Conservation (phyloP, 2,329 filamentous ascomycete species). For the Alternaria dauci region DNA sequence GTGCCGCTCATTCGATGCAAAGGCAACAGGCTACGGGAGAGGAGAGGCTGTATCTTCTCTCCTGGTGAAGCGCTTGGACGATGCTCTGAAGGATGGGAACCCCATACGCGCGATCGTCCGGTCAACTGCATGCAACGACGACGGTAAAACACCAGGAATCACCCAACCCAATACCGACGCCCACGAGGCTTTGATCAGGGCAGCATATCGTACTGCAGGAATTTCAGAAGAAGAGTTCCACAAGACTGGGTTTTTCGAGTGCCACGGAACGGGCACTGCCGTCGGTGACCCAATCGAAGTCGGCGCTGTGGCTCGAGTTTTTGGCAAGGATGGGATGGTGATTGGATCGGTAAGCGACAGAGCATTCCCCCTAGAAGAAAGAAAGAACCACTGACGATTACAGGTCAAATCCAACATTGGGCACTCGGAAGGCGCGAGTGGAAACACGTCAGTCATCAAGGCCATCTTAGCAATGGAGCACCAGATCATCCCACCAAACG, state of each 20-base stretch:
- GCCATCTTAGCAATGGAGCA: conserved; percentile 1
- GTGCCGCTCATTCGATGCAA: conserved; percentile 30
- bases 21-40: conserved; percentile 34
- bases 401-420: conserved; percentile 45
- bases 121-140: conserved; percentile 23
- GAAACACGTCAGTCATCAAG: conserved; percentile 14
- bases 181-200: not conserved
- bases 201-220: not conserved
- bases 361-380: conserved; percentile 34
- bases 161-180: not conserved
- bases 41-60: conserved; percentile 40
- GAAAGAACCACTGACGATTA: too few relatives aligned
- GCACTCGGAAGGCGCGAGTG: conserved; percentile 44
- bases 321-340: too few relatives aligned
- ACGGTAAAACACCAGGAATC: conserved; percentile 13
- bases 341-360: conserved; percentile 3
- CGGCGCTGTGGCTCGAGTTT: conserved; percentile 22
- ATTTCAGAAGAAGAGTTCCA: not conserved
- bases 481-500: not conserved
- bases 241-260: not conserved
- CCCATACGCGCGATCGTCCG: conserved; percentile 45
- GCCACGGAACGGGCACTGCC: conserved; percentile 63
- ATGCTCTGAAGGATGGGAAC: conserved; percentile 41
- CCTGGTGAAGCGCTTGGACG: conserved; percentile 38
- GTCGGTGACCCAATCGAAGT: conserved; percentile 43